Percentiles rank a stretch among this genome's conserved stretches.
phyloP scores from a whole-genome alignment of 331 rosid species.

The Telfairia occidentalis region DNA sequence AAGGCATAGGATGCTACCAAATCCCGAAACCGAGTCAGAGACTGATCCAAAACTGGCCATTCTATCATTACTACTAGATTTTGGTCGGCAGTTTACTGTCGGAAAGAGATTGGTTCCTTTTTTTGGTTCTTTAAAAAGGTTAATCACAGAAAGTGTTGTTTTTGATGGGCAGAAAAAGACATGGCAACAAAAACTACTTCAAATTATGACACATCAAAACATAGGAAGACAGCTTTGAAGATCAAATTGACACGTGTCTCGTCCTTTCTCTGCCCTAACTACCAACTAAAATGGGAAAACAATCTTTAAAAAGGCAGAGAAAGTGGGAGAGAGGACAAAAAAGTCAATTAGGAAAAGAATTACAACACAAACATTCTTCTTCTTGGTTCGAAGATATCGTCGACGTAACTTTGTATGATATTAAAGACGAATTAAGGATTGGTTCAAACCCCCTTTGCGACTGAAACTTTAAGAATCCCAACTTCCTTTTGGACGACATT shows the following conservation, averaged over 20 bases:
- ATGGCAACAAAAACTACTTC: not conserved
- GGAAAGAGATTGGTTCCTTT: not conserved
- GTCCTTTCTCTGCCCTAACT: not conserved
- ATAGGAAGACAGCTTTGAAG: not conserved
- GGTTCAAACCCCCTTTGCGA: not conserved
- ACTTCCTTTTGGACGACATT: not conserved
- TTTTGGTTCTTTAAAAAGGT: not conserved
- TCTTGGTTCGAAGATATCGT: not conserved
- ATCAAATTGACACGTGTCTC: not conserved
- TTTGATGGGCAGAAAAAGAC: not conserved
- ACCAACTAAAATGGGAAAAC: conserved; percentile 4
- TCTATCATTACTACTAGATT: not conserved
- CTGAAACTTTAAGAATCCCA: not conserved
- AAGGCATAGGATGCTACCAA: not conserved
- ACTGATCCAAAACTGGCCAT: not conserved
- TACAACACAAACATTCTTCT: not conserved
- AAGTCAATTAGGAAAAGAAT: conserved; percentile 9
- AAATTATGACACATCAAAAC: not conserved
- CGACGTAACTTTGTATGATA: not conserved
- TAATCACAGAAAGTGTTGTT: not conserved
- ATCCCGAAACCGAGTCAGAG: not conserved
- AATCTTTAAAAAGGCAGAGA: not conserved
- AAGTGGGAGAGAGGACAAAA: not conserved
- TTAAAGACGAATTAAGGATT: not conserved
- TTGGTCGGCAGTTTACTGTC: conserved; percentile 5